These are phyloP conservation scores for Quercus suber DNA, from an alignment of 306 rosid genomes.

Conservation along the genomic window DNA sequence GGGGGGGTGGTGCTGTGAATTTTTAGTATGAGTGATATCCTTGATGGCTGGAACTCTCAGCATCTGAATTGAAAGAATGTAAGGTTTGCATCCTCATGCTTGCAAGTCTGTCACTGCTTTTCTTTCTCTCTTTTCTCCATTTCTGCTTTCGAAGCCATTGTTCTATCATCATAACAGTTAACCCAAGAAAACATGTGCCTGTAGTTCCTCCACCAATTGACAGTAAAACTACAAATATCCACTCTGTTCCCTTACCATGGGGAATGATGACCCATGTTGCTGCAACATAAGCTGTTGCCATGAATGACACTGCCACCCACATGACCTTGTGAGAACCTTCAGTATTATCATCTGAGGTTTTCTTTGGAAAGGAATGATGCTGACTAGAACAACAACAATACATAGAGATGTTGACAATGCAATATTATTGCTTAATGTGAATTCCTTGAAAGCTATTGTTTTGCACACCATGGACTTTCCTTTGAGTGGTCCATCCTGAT, in stretches of 20 bases:
- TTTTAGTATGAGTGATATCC: constrained; percentile 69
- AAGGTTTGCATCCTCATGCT: constrained; percentile 26
- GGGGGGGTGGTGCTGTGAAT: not conserved
- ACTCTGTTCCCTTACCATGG: constrained; percentile 18
- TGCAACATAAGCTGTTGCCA: constrained; percentile 56
- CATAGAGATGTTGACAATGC: constrained; percentile 59
- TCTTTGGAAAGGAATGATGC: constrained; percentile 64
- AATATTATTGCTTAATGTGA: constrained; percentile 45
- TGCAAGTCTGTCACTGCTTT: constrained; percentile 26
- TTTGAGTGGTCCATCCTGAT: constrained; percentile 42
- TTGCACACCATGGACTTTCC: constrained; percentile 45
- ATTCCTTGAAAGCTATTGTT: constrained; percentile 55
- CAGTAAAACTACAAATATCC: constrained; percentile 38
- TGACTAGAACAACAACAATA: constrained; percentile 61
- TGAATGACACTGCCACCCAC: constrained; percentile 77
- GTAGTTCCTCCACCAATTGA: constrained; percentile 46
- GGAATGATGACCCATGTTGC: constrained; percentile 66
- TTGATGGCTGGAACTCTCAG: constrained; percentile 41
- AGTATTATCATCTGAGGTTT: constrained; percentile 42
- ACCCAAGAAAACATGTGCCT: constrained; percentile 47
- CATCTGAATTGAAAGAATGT: constrained; percentile 49
- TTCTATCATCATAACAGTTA: constrained; percentile 37
- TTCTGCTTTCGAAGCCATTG: constrained; percentile 57
- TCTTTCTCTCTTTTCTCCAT: constrained; percentile 46
- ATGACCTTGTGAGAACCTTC: constrained; percentile 52